Evolutionary conservation across 2,329 filamentous ascomycete genomes (phyloP), one percentile per base, ranked within the genome.

Genomic region (Claviceps sp.): DNA sequence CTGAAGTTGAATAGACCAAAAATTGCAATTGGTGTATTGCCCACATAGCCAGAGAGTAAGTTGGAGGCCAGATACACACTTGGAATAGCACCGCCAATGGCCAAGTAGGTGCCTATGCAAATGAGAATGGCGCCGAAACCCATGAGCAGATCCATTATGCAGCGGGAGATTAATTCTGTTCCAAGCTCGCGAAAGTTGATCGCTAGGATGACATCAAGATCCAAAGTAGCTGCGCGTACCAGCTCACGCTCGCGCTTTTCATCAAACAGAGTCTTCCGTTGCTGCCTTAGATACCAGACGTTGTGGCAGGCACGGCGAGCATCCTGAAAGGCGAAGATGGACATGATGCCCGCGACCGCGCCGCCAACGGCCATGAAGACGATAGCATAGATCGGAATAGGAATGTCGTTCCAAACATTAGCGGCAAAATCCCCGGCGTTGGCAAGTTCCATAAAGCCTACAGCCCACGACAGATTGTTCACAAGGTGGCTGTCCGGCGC

Each of bases 351-450:
- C 0, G 76, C 75, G 2, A 72, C 55, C 0, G 69, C 68, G 0
- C 72, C 77, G 1, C 77, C 77, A 3, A 79, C 62, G 0, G 65
- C 75, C 76, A 80, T 79, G 4, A 78, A 62, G 0, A 71, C 68
- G 0, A 71, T 61, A 8, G 74, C 76, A 48, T 72, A 72, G 1
- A 59, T 56, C 0, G 76, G 76, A 0, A 77, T 68, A 0, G 76
- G 77, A 0, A 70, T 63, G 1, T 71, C 55, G 55, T 80, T 79
- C 73, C 74, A 80, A 1, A 79, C 70, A 51, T 80, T 79, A 52
- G 77, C 77, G 0, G 76, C 74, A 51, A 79, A 79, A 56, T 80
- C 77, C 2, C 71, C 70, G 0, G 75, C 74, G 57, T 80, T 80
- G 50, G 73, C 73, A 2, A 78, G 65, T 54, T 80, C 77, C 18